Evolutionary conservation across 2,329 filamentous ascomycete genomes (phyloP).

Genomic region (Pleochaeta shiraiana): DNA sequence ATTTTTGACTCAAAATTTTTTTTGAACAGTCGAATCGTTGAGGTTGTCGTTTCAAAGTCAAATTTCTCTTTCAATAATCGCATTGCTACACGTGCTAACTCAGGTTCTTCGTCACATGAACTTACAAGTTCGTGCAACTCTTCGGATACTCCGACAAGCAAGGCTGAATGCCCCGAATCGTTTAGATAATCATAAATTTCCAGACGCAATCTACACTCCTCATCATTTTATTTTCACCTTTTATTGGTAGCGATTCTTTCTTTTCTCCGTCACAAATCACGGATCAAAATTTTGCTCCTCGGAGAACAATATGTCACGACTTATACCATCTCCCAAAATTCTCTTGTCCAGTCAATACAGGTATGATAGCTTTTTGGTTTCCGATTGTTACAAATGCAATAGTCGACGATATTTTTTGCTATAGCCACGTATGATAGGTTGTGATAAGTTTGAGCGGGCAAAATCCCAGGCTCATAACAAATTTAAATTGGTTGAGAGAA

Average conservation of each 20-base stretch:
- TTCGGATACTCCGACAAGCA: background rate
- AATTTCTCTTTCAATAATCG: background rate
- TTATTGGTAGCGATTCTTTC: background rate
- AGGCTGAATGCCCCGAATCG: background rate
- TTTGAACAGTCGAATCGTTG: background rate
- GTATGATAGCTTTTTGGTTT: background rate
- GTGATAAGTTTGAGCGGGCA: background rate
- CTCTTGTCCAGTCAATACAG: background rate
- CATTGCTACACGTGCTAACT: background rate
- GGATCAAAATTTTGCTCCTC: background rate
- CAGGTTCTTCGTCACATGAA: background rate
- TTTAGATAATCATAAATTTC: background rate
- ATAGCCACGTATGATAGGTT: too few relatives aligned
- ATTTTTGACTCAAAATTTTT: background rate
- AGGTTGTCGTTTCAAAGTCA: background rate
- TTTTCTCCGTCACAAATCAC: background rate
- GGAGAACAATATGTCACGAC: background rate
- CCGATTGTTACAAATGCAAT: background rate
- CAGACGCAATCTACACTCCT: background rate
- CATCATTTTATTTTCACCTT: background rate
- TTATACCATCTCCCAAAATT: conserved; percentile 1
- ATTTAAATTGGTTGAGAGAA: too few relatives aligned
- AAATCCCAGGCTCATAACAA: background rate
- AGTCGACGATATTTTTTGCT: background rate
- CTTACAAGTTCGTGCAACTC: background rate